Percentiles rank a stretch among this genome's conserved stretches.
Conservation (phyloP, 805 yeast species). For the Komagataella mondaviorum region DNA sequence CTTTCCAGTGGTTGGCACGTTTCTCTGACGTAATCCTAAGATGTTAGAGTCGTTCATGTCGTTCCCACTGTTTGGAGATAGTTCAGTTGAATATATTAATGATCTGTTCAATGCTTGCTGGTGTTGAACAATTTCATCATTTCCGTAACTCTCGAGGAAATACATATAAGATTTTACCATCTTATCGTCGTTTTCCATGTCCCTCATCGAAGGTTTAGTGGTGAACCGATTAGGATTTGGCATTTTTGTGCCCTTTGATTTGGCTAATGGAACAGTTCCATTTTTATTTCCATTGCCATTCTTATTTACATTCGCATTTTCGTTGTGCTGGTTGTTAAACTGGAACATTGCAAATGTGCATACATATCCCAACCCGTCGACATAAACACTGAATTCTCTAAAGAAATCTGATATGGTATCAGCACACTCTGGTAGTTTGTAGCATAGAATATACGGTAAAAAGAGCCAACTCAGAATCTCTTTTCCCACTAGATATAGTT, state of each 20-base stretch:
- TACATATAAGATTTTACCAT: conserved; percentile 87
- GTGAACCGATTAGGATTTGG: conserved; percentile 5
- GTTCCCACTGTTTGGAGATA: conserved; percentile 3
- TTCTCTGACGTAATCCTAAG: conserved; percentile 8
- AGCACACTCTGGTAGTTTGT: conserved; percentile 58
- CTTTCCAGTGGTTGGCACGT: conserved; percentile 8
- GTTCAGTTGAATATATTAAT: background rate
- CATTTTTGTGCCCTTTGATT: conserved; percentile 1
- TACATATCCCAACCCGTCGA: conserved; percentile 90
- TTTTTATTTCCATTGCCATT: conserved; percentile 12
- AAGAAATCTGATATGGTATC: conserved; percentile 81
- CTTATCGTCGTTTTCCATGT: conserved; percentile 55
- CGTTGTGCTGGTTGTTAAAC: conserved; percentile 41
- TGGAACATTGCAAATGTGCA: conserved; percentile 92
- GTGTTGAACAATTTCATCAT: conserved; percentile 16
- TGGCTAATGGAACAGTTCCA: conserved; percentile 4
- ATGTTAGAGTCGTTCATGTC: conserved; percentile 1
- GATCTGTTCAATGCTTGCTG: conserved; percentile 2
- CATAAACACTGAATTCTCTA: conserved; percentile 78
- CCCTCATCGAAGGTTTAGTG: conserved; percentile 8
- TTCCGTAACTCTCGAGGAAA: conserved; percentile 75
- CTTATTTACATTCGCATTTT: conserved; percentile 6
- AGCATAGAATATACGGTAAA: conserved; percentile 86
- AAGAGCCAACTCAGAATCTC: conserved; percentile 74
- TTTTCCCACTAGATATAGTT: conserved; percentile 53